Percentiles rank a stretch among this genome's conserved stretches.
Evolutionary conservation across 1,284 basidiomycete species (phyloP).

Genomic region (Ustilago sp.): DNA sequence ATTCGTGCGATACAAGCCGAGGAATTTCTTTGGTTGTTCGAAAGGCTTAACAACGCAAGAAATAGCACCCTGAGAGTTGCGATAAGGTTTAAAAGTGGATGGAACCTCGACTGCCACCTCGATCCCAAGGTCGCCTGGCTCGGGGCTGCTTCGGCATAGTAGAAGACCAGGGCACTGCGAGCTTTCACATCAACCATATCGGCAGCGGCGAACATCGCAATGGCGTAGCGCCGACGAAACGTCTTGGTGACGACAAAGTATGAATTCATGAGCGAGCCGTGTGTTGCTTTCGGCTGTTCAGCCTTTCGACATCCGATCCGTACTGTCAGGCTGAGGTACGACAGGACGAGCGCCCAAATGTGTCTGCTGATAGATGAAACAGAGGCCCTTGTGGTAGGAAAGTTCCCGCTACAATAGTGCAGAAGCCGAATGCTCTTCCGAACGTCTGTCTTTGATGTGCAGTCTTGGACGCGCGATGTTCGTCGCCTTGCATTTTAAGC

Average conservation of each 20-base stretch:
- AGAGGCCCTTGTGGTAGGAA: neutral
- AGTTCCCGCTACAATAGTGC: neutral
- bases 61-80: too few species aligned
- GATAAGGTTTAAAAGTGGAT: neutral
- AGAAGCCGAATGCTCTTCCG: neutral
- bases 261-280: constrained; percentile 1
- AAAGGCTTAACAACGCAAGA: neutral
- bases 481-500: constrained; percentile 7
- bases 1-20: constrained; percentile 8
- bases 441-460: neutral
- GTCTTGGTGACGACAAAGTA: neutral
- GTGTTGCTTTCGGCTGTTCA: neutral
- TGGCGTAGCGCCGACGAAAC: neutral
- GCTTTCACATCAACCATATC: neutral
- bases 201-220: neutral
- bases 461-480: constrained; percentile 10
- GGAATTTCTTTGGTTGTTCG: neutral
- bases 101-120: neutral
- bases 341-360: too few species aligned
- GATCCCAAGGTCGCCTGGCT: too few species aligned
- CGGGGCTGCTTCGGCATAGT: neutral
- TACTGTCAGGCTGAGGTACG: too few species aligned
- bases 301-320: too few species aligned
- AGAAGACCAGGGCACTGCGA: neutral
- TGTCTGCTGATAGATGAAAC: neutral